These are phyloP conservation scores for Epicoccum nigrum DNA, from an alignment of 2,329 filamentous ascomycete species.

Conservation along the genomic window DNA sequence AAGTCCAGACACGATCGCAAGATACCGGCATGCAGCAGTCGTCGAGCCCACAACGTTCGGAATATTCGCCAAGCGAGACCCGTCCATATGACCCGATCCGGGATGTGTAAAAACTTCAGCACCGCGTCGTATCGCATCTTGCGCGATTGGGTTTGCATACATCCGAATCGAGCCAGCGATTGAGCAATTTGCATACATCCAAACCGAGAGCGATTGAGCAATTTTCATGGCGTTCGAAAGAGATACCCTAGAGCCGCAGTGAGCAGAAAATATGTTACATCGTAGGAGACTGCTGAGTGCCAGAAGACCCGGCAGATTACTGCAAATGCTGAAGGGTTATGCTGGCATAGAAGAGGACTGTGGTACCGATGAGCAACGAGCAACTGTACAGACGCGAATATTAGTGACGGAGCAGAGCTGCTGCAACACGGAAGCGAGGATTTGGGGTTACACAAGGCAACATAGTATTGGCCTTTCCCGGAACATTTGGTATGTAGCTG, in stretches of 20 bases:
- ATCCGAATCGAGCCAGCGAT: slow-evolving; percentile 18
- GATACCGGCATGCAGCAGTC: slow-evolving; percentile 37
- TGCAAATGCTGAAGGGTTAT: background rate
- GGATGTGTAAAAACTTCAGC: slow-evolving; percentile 37
- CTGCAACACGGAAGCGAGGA: slow-evolving; percentile 13
- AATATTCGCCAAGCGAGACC: slow-evolving; percentile 42
- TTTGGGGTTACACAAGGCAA: slow-evolving; percentile 24
- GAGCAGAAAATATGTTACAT: slow-evolving; percentile 11
- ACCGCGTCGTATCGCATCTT: slow-evolving; percentile 18
- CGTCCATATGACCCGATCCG: slow-evolving; percentile 46
- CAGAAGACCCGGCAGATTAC: background rate
- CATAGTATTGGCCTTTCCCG: slow-evolving; percentile 18
- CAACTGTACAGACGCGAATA: background rate
- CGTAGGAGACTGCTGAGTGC: slow-evolving; percentile 1
- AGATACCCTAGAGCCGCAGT: slow-evolving; percentile 27
- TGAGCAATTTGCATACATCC: slow-evolving; percentile 21
- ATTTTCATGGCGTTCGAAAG: slow-evolving; percentile 24
- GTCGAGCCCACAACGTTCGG: slow-evolving; percentile 39
- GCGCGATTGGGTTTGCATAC: slow-evolving; percentile 26
- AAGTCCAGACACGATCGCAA: slow-evolving; percentile 32
- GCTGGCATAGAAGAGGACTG: background rate
- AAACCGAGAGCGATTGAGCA: slow-evolving; percentile 17
- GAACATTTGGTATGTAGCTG: slow-evolving; percentile 32
- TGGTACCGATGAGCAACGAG: background rate
- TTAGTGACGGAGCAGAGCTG: slow-evolving; percentile 14